phyloP scores from a whole-genome alignment of 164 flowering plant genomes.

The Buxus sempervirens region DNA sequence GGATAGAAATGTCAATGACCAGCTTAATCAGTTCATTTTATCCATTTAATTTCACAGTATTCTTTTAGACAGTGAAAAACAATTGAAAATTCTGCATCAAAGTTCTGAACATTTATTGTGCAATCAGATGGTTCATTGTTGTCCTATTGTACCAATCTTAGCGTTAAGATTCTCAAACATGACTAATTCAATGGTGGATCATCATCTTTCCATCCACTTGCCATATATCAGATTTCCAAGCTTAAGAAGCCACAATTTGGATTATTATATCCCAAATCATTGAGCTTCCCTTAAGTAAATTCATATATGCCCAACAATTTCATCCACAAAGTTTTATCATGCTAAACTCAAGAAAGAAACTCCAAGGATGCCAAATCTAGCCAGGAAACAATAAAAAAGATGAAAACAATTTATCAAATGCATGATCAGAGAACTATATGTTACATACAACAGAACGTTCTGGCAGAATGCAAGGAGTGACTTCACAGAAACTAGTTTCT shows the following conservation, averaged over 20 bases:
- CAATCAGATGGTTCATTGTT: too few species aligned
- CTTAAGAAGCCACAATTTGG: too few species aligned
- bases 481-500: conserved; percentile 90
- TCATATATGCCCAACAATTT: background rate
- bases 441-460: conserved; percentile 80
- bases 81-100: too few species aligned
- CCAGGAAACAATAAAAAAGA: background rate
- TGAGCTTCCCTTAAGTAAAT: too few species aligned
- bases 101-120: too few species aligned
- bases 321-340: background rate
- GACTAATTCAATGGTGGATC: too few species aligned
- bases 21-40: background rate
- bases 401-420: background rate
- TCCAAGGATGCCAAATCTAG: background rate
- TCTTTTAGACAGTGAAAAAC: too few species aligned
- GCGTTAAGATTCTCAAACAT: too few species aligned
- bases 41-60: background rate
- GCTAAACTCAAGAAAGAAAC: background rate
- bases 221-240: too few species aligned
- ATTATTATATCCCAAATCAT: too few species aligned
- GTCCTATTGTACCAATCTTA: too few species aligned
- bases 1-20: background rate
- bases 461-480: conserved; percentile 92
- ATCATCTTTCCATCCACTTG: too few species aligned
- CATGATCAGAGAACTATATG: background rate